Evolutionary conservation across 768 basidiomycete genomes (phyloP), one percentile per base, ranked within the genome.

Genomic region (Termitomyces heimii): DNA sequence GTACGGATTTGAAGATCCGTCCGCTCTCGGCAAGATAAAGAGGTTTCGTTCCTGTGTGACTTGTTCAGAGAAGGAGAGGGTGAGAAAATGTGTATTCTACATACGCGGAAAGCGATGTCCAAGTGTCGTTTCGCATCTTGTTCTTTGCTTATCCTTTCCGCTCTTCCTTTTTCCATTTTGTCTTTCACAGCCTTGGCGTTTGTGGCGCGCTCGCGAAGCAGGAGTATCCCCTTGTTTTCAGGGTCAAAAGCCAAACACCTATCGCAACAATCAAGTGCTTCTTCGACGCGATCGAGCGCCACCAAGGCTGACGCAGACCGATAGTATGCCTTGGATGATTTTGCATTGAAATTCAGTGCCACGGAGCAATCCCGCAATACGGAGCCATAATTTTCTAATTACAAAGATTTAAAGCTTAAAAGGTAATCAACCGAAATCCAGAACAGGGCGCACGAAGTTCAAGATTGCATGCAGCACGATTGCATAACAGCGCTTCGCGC

Each of bases 391-490:
- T 98, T 99, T 69, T 89, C 94, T 94, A 66, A 34, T 45, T 45
- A 16, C 28, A 20, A 22, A 58, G 24, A 32, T 39, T 50, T 35
- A 26, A 56, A 26, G 29, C 37, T 16, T 16, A 54, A 44, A 53
- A 54, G 16, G n/a, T n/a, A 35, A 56, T 51, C 12, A 9, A 50
- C 28, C 5, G 40, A 22, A 32, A 45, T 37, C 20, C 24, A 20
- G 47, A 47, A 49, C 31, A 18, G 32, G 26, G 68, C 88, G 65
- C 62, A 93, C 94, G 75, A 20, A 95, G 79, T 68, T 92, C 92
- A 18, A 98, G 78, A 67, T 98, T 95, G 61, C 92, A 95, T 7
- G 94, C 95, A 5, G 96, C 94, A 42, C 95, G 83, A 71, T 99
- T 99, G 67, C 86, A 85, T 44, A 92, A 74, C 22, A 99, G 75